Conservation (phyloP, 805 yeast genomes). For the Candida morakotiae region DNA sequence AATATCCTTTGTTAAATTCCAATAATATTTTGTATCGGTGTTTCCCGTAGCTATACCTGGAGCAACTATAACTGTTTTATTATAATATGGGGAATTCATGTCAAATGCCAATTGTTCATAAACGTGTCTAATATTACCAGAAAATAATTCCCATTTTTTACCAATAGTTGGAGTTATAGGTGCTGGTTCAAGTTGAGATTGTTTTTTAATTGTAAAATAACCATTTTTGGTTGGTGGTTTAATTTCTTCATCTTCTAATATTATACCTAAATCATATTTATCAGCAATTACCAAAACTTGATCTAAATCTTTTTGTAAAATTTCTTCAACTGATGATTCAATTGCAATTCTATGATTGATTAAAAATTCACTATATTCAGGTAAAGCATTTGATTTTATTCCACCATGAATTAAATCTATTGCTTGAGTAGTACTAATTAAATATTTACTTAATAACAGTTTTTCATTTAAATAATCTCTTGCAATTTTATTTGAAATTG, state of each 20-base stretch:
- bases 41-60: conserved; percentile 56
- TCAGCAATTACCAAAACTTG: conserved; percentile 22
- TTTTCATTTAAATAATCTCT: conserved; percentile 18
- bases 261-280: conserved; percentile 22
- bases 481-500: conserved; percentile 22
- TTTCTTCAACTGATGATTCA: conserved; percentile 23
- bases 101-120: conserved; percentile 51
- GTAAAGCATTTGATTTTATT: conserved; percentile 38
- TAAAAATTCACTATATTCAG: conserved; percentile 25
- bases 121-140: conserved; percentile 61
- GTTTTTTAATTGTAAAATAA: conserved; percentile 13
- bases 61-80: conserved; percentile 24
- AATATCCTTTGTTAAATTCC: conserved; percentile 51
- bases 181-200: conserved; percentile 35
- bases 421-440: conserved; percentile 35
- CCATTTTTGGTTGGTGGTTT: conserved; percentile 12
- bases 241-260: conserved; percentile 10
- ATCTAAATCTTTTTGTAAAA: conserved; percentile 14
- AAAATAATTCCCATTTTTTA: conserved; percentile 49
- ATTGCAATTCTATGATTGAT: conserved; percentile 35
- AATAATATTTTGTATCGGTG: conserved; percentile 59
- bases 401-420: conserved; percentile 34
- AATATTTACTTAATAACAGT: conserved; percentile 29
- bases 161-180: conserved; percentile 42
- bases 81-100: conserved; percentile 12